Base-by-base conservation (phyloP, 169 alveolate species). In the Amoebophrya sp. region DNA sequence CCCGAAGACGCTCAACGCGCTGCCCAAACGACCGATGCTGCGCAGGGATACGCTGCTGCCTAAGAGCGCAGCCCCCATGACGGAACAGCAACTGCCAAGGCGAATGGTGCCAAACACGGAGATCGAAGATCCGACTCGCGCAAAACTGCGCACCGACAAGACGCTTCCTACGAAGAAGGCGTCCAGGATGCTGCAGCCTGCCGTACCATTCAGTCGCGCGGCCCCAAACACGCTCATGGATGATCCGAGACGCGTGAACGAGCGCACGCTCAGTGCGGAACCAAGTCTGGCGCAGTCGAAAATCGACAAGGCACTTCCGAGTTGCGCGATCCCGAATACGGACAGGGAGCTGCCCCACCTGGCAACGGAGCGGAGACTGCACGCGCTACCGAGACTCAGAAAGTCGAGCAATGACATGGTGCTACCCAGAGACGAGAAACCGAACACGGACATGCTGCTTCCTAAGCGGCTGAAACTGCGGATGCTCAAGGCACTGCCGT, bases 281-380 rank as follows among this genome's bases (percentile, higher is more conserved):
- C 53, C 90, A 23, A 36, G 40, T 36, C n/a, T 14, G 24, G 39
- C 90, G 41, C 33, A 14, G 90, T 89, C 90, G 24, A 89, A 47
- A 0, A 89, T 33, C 6, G 90, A 89, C 53, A 40, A 36, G 54
- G 90, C 33, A n/a, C n/a, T 3, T 36, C 90, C 90, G 23, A 89
- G 40, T 26, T 47, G 90, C 54, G 34, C 40, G 24, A 26, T 0
- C 53, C 47, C 90, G 41, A 89, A 89, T 2, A 89, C 53, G 47
- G 90, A 89, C 34, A 89, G n/a, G 47, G 90, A 36, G 41, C 90
- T 89, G n/a, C 90, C 90, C 2, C 33, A 34, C 90, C 90, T 14
- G 23, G 90, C 90, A 2, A 89, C 0, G 24, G 36, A 33, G 12
- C 90, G 90, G n/a, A 89, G 34, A 1, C 53, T 34, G 23, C 33